These are phyloP conservation scores for Pulveroboletus sp. DNA, from an alignment of 768 basidiomycete genomes.

Conservation along the genomic window DNA sequence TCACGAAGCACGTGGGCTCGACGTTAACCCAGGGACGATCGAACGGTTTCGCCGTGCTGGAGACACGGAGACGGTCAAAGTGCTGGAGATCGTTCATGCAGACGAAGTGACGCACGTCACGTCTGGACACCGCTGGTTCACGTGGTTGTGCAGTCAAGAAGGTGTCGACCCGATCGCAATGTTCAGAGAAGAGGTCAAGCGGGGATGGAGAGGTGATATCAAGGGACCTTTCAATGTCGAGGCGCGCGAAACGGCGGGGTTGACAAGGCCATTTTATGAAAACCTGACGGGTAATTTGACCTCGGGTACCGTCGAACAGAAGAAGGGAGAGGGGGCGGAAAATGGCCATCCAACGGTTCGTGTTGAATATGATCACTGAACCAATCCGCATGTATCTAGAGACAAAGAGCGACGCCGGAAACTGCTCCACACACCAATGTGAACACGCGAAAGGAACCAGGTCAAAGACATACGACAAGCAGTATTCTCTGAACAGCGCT, in stretches of 20 bases:
- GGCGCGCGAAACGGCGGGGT: neutral
- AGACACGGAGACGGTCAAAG: conserved; percentile 51
- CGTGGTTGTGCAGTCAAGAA: neutral
- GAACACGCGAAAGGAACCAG: too few relatives aligned
- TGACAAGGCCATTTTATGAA: neutral
- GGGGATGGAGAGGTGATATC: neutral
- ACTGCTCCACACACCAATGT: too few relatives aligned
- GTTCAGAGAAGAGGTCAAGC: neutral
- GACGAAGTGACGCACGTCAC: conserved; percentile 84
- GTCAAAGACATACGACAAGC: too few relatives aligned
- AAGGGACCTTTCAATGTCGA: neutral
- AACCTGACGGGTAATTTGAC: neutral
- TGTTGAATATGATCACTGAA: neutral
- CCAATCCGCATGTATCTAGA: too few relatives aligned
- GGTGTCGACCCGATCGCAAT: neutral
- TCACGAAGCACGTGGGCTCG: conserved; percentile 47
- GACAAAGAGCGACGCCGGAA: too few relatives aligned
- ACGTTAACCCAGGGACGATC: neutral
- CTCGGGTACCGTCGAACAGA: neutral
- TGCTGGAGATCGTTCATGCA: conserved; percentile 71
- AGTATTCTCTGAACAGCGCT: too few relatives aligned
- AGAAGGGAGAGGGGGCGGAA: too few relatives aligned
- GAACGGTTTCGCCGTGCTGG: neutral
- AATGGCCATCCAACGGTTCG: neutral
- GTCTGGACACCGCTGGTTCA: conserved; percentile 39